A percentile compares a stretch with the other conserved stretches of the same genome.
These are phyloP conservation scores for Fusarium ramigenum DNA, from an alignment of 2,329 filamentous ascomycete species.

Conservation along the genomic window DNA sequence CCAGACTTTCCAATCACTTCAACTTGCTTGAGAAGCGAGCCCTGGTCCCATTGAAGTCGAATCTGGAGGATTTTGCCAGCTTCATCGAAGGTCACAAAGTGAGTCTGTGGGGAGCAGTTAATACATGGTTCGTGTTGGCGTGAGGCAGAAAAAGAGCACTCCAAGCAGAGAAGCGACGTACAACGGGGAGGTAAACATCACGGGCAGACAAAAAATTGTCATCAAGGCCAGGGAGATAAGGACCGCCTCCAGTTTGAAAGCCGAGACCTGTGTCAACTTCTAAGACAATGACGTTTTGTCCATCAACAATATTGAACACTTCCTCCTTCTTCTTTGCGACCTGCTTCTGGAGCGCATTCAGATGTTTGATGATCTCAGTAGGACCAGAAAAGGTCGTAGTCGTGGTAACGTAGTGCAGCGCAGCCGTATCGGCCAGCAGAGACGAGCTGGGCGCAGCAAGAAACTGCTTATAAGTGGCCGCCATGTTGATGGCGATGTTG, in stretches of 20 bases:
- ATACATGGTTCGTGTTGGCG: background rate
- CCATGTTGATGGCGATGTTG: constrained; percentile 47
- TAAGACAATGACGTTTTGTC: constrained; percentile 75
- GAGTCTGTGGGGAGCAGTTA: constrained; percentile 65
- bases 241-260: constrained; percentile 82
- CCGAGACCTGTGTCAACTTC: constrained; percentile 87
- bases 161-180: constrained; percentile 59
- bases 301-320: constrained; percentile 78
- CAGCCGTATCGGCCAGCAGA: constrained; percentile 70
- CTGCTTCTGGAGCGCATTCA: constrained; percentile 74
- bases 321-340: constrained; percentile 86
- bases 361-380: constrained; percentile 83
- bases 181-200: constrained; percentile 80
- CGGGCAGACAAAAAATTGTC: constrained; percentile 93
- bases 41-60: constrained; percentile 95
- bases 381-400: constrained; percentile 77
- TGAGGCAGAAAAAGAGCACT: background rate
- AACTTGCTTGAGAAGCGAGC: constrained; percentile 88
- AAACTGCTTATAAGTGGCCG: constrained; percentile 74
- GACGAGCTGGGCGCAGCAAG: constrained; percentile 72
- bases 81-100: constrained; percentile 86
- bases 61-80: constrained; percentile 85
- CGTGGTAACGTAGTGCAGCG: constrained; percentile 90
- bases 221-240: constrained; percentile 88
- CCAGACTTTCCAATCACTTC: constrained; percentile 92